Evolutionary conservation across 768 basidiomycete species (phyloP).

Genomic region (Galerina marginata): DNA sequence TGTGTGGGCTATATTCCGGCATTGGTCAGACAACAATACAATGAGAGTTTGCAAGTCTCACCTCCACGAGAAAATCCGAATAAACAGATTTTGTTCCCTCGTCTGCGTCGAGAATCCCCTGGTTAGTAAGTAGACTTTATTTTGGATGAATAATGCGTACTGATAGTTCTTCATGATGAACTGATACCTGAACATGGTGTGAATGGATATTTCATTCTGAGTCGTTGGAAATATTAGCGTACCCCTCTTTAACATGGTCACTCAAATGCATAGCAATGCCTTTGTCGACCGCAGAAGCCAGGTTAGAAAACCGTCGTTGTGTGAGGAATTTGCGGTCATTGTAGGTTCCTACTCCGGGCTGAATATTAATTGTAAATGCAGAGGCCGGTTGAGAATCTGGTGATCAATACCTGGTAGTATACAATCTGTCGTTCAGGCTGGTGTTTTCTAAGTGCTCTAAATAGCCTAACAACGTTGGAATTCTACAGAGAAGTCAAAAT

Average conservation of each 20-base stretch:
- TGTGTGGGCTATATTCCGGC: conserved; percentile 22
- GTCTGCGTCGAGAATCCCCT: conserved; percentile 10
- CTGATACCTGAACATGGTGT: neutral
- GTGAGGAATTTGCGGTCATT: conserved; percentile 21
- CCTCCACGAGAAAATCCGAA: conserved; percentile 36
- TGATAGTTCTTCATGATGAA: conserved; percentile 12
- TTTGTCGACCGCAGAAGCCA: conserved; percentile 26
- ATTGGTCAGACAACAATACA: too few species aligned
- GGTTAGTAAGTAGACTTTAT: too few species aligned
- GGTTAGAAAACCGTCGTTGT: conserved; percentile 14
- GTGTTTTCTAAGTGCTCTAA: conserved; percentile 51
- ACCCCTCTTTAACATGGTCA: conserved; percentile 38
- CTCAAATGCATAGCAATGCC: conserved; percentile 30
- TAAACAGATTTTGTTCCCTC: conserved; percentile 33
- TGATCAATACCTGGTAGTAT: conserved; percentile 62
- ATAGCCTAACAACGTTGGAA: conserved; percentile 53
- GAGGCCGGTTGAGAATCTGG: too few species aligned
- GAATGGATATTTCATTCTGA: neutral
- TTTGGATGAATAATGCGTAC: neutral
- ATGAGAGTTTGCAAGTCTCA: neutral
- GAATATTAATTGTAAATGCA: neutral
- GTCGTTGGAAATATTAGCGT: neutral
- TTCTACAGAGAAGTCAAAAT: conserved; percentile 30
- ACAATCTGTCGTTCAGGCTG: conserved; percentile 51
- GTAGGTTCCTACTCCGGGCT: conserved; percentile 20